Percentiles rank a stretch among this genome's conserved stretches.
Conservation (phyloP, 1,284 basidiomycete genomes). For the Takashimella tepidaria region DNA sequence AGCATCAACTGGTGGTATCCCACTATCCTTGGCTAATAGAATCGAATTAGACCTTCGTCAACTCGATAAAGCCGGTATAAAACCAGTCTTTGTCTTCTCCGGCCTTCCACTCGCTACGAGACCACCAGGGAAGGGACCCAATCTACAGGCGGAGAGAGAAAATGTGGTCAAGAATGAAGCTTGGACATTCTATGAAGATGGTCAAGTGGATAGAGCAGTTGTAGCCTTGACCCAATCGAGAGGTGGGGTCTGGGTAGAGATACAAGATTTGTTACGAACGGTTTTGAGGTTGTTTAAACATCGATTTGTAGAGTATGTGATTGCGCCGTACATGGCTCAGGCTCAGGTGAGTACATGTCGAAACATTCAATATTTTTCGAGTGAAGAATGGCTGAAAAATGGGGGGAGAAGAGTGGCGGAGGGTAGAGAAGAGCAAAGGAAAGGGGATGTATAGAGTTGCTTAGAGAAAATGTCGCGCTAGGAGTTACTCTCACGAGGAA, state of each 20-base stretch:
- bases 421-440: too few relatives aligned
- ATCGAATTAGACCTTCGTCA: constrained; percentile 88
- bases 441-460: too few relatives aligned
- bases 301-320: constrained; percentile 90
- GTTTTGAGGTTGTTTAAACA: constrained; percentile 90
- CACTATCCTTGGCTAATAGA: constrained; percentile 73
- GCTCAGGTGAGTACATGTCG: constrained; percentile 73
- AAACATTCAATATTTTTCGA: too few relatives aligned
- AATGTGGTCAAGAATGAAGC: constrained; percentile 56
- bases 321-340: constrained; percentile 91
- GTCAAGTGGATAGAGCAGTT: constrained; percentile 78
- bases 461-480: too few relatives aligned
- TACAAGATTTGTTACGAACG: constrained; percentile 88
- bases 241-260: constrained; percentile 54
- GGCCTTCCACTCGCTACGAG: constrained; percentile 59
- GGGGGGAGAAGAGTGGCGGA: too few relatives aligned
- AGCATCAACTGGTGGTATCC: constrained; percentile 88
- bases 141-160: constrained; percentile 52
- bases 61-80: constrained; percentile 86
- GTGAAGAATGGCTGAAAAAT: too few relatives aligned
- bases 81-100: constrained; percentile 95
- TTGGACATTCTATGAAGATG: constrained; percentile 84
- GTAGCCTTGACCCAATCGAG: constrained; percentile 71
- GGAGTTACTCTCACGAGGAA: too few relatives aligned
- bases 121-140: constrained; percentile 61